These are phyloP conservation scores for Boletales sp. DNA, from an alignment of 768 basidiomycete genomes.

Conservation along the genomic window DNA sequence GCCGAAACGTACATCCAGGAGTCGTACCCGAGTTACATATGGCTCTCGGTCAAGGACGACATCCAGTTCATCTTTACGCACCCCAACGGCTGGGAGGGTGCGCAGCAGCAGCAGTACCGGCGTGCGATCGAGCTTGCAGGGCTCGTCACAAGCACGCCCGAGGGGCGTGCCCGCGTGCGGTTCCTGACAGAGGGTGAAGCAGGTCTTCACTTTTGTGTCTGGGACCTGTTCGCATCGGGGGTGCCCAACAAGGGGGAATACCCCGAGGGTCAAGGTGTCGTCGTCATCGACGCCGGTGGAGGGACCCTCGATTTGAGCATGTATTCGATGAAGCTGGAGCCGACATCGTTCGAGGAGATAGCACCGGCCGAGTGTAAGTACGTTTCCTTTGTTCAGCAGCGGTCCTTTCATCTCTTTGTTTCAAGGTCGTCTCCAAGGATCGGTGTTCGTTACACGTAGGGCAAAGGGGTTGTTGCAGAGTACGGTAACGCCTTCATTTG, in stretches of 20 bases:
- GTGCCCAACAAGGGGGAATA: constrained; percentile 2
- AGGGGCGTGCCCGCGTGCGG: constrained; percentile 39
- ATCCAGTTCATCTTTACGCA: constrained; percentile 54
- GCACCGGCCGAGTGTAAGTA: constrained; percentile 28
- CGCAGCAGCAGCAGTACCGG: constrained; percentile 52
- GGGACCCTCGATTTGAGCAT: constrained; percentile 39
- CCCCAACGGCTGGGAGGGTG: constrained; percentile 62
- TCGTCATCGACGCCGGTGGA: constrained; percentile 50
- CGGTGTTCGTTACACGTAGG: constrained; percentile 33
- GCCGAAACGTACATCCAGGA: constrained; percentile 42
- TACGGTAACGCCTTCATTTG: constrained; percentile 6
- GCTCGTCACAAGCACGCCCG: constrained; percentile 38
- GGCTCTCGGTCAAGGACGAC: constrained; percentile 37
- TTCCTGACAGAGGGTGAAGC: constrained; percentile 63
- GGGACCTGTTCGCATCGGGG: constrained; percentile 24
- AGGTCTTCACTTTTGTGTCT: constrained; percentile 52
- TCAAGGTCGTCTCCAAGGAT: constrained; percentile 37
- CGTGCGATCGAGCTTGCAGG: constrained; percentile 48
- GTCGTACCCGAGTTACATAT: constrained; percentile 39
- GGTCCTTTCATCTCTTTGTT: not conserved
- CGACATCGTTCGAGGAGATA: constrained; percentile 35
- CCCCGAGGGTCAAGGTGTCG: constrained; percentile 29
- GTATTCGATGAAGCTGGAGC: constrained; percentile 33
- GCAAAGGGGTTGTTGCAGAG: constrained; percentile 31
- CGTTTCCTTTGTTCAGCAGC: not conserved